Evolutionary conservation across 805 yeast genomes (phyloP), one percentile per base, ranked within the genome.

Genomic region (Millerozyma acaciae): DNA sequence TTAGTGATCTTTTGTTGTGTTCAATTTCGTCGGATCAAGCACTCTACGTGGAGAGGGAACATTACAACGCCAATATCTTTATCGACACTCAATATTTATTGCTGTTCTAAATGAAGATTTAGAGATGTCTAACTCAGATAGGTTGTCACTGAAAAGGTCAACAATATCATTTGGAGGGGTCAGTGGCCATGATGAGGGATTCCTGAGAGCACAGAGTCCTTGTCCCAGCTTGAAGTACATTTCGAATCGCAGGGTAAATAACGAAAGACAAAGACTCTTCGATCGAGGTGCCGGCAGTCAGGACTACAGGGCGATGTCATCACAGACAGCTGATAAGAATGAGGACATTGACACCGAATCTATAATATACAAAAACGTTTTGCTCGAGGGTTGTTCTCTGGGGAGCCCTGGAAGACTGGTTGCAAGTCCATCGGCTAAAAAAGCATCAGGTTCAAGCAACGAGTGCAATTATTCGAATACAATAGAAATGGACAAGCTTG

Each of bases 151-250:
- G 21, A 15, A 10, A 18, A 26, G 9, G 16, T 26, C 29, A 4
- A 10, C n/a, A n/a, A 17, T 17, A 20, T 26, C 34, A 4, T 15
- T 19, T 7, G 27, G 20, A 21, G 24, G 24, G 5, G 13, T 25
- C 9, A 15, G 29, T n/a, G 21, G 31, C 8, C 22, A 24, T n/a
- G 37, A 31, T 21, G 29, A 28, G 9, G 30, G 30, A 16, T 17
- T 31, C 18, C 21, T 26, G 6, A 33, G 48, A n/a, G 20, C 37
- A 4, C 14, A 25, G 1, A 53, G 58, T 35, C 58, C 57, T 4
- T 40, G 51, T 8, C 55, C 57, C n/a, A 48, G 55, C 26, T 12
- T 51, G n/a, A 37, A 59, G 15, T 48, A 45, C 20, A 53, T 55
- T 14, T 50, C 56, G 6, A 38, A 34, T 13, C 43, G 40, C 15